Conservation (phyloP, 164 flowering plant genomes). For the Platanus orientalis region DNA sequence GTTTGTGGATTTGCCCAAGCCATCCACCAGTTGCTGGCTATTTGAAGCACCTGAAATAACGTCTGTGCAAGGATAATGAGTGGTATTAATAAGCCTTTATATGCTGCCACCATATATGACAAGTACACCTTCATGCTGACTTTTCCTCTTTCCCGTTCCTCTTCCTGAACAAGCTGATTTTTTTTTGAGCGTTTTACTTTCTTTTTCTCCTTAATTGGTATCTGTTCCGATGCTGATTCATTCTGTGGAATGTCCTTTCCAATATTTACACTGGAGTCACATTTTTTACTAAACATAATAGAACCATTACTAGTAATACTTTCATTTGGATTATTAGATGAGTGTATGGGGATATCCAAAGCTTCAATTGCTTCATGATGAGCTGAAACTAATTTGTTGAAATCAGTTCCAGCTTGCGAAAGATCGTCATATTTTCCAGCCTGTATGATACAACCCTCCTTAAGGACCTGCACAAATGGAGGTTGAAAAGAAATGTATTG, state of each 20-base stretch:
- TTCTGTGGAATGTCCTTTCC: conserved; percentile 58
- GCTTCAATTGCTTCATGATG: conserved; percentile 97
- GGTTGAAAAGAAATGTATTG: not conserved
- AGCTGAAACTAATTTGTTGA: conserved; percentile 72
- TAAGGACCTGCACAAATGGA: conserved; percentile 61
- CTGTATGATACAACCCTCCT: conserved; percentile 80
- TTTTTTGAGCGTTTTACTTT: conserved; percentile 77
- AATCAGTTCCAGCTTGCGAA: conserved; percentile 91
- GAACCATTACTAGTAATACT: conserved; percentile 27
- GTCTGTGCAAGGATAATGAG: conserved; percentile 75
- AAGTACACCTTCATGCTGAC: conserved; percentile 89
- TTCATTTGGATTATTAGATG: conserved; percentile 69
- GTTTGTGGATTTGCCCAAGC: conserved; percentile 99
- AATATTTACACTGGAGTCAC: conserved; percentile 34
- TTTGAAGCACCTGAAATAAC: conserved; percentile 87
- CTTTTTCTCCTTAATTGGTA: conserved; percentile 84
- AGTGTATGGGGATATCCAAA: conserved; percentile 57
- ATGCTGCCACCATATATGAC: conserved; percentile 96
- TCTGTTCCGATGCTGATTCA: conserved; percentile 52
- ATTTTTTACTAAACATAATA: conserved; percentile 25
- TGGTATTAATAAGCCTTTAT: conserved; percentile 82
- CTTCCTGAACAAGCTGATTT: conserved; percentile 98
- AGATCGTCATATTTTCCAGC: conserved; percentile 96
- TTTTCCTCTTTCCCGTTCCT: conserved; percentile 89
- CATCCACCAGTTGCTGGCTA: conserved; percentile 99